Percentiles rank a stretch among this genome's conserved stretches.
Evolutionary conservation across 139 green algal genomes (phyloP).

Genomic region (Chlorella vulgaris): DNA sequence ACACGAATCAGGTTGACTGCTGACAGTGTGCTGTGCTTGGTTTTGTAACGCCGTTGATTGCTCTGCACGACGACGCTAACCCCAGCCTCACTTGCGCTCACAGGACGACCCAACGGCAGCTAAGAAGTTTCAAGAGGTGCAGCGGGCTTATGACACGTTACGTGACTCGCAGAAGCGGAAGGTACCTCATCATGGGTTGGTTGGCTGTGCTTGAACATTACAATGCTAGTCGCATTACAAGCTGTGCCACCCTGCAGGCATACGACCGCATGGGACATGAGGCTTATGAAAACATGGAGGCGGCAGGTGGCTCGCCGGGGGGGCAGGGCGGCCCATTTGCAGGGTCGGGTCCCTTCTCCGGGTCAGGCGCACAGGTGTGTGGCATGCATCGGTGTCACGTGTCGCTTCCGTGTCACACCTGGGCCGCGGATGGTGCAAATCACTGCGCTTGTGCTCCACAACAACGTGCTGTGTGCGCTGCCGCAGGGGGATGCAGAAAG

Average conservation of each 20-base stretch:
- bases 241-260: constrained; percentile 25
- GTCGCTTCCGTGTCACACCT: not conserved
- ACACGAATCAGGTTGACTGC: constrained; percentile 83
- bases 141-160: constrained; percentile 90
- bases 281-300: constrained; percentile 43
- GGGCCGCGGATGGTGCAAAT: too few relatives aligned
- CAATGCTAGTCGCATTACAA: not conserved
- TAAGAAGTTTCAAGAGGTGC: constrained; percentile 85
- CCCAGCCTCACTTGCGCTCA: not conserved
- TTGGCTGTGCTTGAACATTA: not conserved
- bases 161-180: constrained; percentile 68
- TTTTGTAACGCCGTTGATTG: not conserved
- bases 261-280: constrained; percentile 72
- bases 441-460: too few relatives aligned
- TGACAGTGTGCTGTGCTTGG: not conserved
- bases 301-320: constrained; percentile 22
- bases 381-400: not conserved
- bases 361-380: not conserved
- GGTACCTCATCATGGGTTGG: not conserved
- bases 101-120: constrained; percentile 80
- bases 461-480: not conserved
- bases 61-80: not conserved
- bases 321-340: constrained; percentile 16
- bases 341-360: not conserved
- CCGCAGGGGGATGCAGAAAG: constrained; percentile 46